Evolutionary conservation across 2,329 filamentous ascomycete genomes (phyloP).

Genomic region (Gaeumannomyces sp.): DNA sequence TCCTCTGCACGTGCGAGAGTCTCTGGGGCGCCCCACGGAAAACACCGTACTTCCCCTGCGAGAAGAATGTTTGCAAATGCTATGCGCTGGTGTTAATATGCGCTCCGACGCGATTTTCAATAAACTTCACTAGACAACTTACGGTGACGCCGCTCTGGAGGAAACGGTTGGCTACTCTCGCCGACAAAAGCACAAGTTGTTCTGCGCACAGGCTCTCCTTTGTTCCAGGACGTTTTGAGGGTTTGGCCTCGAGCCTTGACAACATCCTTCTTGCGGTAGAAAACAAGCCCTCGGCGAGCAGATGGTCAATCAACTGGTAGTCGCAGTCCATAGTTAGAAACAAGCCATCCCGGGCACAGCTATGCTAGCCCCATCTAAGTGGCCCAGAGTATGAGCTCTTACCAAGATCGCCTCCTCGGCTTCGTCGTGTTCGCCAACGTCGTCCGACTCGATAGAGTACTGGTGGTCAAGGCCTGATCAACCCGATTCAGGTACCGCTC

Average conservation of each 20-base stretch:
- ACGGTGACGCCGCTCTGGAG: conserved; percentile 34
- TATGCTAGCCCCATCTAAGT: not conserved
- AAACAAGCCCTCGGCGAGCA: conserved; percentile 41
- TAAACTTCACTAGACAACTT: not conserved
- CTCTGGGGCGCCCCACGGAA: conserved; percentile 38
- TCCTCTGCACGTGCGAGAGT: conserved; percentile 35
- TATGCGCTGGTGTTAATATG: conserved; percentile 15
- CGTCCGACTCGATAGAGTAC: conserved; percentile 26
- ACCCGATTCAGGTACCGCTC: conserved; percentile 40
- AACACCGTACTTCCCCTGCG: conserved; percentile 40
- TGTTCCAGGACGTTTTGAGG: conserved; percentile 16
- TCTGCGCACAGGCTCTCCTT: conserved; percentile 30
- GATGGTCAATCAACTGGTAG: conserved; percentile 37
- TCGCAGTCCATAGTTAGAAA: conserved; percentile 12
- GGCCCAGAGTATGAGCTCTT: conserved; percentile 19
- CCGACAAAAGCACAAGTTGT: conserved; percentile 38
- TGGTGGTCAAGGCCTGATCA: conserved; percentile 35
- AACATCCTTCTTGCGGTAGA: conserved; percentile 28
- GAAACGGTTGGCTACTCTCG: conserved; percentile 39
- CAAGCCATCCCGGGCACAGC: not conserved
- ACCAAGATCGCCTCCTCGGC: conserved; percentile 41
- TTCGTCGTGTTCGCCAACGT: conserved; percentile 22
- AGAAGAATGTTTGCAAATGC: conserved; percentile 40
- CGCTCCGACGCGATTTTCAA: not conserved
- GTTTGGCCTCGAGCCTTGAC: conserved; percentile 1